Evolutionary conservation across 1,284 basidiomycete species (phyloP), one percentile per base, ranked within the genome.

Genomic region (Tilletiopsis washingtonensis): DNA sequence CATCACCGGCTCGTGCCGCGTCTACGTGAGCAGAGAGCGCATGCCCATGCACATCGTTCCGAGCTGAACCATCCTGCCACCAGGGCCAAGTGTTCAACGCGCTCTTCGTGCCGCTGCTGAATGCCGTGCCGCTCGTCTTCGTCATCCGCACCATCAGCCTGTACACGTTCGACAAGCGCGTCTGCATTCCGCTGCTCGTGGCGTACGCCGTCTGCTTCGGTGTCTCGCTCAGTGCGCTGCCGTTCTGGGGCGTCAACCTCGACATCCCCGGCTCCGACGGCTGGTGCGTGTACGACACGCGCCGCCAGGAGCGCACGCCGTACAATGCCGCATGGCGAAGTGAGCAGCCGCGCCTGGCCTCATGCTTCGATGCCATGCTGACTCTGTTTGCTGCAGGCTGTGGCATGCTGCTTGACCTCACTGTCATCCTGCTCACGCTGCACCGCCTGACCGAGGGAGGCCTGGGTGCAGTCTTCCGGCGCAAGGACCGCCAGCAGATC

Each of bases 371-470:
- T n/a, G n/a, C n/a, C n/a, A n/a, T n/a, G n/a, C n/a, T n/a, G n/a
- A n/a, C n/a, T n/a, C n/a, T n/a, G n/a, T n/a, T n/a, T n/a, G n/a
- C 7, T 61, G 48, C 56, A 58, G 54, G 40, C 20, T 45, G 5
- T 17, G 52, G 32, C 23, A 37, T 61, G 45, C 5, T 37, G 25
- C 51, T 58, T 25, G 59, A 61, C 42, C 26, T 54, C 14, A 36
- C 45, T 25, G 1, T 58, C 43, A 47, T 61, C 2, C 19, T 56
- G n/a, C 53, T 61, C 40, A 61, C 56, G 3, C 36, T 61, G 20
- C 56, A 61, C 26, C 48, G 59, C 3, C 48, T 61, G 15, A 26
- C 58, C 20, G 56, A 61, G 4, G 59, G 59, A 3, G 59, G 59
- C 6, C 43, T 61, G 15, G 27, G 34, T 9, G 47, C 52, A 0